A percentile compares a stretch with the other conserved stretches of the same genome.
Conservation (phyloP, 345 rosid genomes). For the Lepidium sativum region DNA sequence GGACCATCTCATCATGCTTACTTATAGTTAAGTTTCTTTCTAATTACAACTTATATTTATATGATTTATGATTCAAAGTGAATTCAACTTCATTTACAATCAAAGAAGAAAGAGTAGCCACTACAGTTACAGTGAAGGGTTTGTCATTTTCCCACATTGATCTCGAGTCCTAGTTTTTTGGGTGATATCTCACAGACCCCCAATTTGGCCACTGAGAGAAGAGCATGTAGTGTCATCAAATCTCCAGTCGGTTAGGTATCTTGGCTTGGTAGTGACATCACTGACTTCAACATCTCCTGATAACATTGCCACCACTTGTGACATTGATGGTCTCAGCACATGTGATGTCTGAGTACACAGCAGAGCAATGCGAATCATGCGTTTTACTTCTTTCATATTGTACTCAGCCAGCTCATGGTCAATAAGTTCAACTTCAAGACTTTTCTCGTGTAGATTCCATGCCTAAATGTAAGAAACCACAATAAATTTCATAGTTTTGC, state of each 20-base stretch:
- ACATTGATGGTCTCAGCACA: constrained; percentile 47
- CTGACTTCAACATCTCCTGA: constrained; percentile 58
- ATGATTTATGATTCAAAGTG: too few species aligned
- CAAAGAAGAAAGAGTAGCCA: too few species aligned
- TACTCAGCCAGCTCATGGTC: constrained; percentile 33
- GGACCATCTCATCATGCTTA: too few species aligned
- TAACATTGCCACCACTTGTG: constrained; percentile 58
- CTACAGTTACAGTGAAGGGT: background rate
- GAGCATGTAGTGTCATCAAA: constrained; percentile 34
- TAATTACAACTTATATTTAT: too few species aligned
- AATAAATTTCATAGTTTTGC: background rate
- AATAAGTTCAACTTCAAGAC: constrained; percentile 32
- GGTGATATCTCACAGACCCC: background rate
- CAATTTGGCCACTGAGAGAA: background rate
- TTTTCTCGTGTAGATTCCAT: constrained; percentile 46
- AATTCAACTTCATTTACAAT: too few species aligned
- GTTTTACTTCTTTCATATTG: constrained; percentile 38
- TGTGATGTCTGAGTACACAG: constrained; percentile 58
- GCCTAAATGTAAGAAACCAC: constrained; percentile 29
- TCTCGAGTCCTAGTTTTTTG: background rate
- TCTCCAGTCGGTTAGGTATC: constrained; percentile 53
- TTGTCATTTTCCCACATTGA: constrained; percentile 16
- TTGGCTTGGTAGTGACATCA: constrained; percentile 32
- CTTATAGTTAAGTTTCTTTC: too few species aligned
- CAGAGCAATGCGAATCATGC: constrained; percentile 47